Evolutionary conservation across 345 rosid genomes (phyloP).

Genomic region (Acer campestre): DNA sequence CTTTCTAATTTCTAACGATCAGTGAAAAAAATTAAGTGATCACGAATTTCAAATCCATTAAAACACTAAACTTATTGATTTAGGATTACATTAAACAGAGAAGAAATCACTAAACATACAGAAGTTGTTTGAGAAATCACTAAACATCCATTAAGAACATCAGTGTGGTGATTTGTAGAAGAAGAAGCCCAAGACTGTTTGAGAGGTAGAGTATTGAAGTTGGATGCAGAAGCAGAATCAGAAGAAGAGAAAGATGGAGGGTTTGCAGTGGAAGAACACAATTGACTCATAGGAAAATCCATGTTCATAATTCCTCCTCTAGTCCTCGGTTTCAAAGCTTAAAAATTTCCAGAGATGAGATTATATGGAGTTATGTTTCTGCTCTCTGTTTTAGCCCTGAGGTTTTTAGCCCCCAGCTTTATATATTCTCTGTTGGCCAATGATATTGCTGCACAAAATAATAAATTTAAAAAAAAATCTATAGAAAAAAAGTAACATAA

Average conservation of each 20-base stretch:
- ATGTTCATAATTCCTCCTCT: constrained; percentile 32
- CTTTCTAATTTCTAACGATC: too few species aligned
- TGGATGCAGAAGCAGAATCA: constrained; percentile 21
- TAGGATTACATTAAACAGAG: too few species aligned
- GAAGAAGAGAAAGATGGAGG: constrained; percentile 2
- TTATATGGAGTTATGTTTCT: neutral
- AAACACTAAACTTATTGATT: too few species aligned
- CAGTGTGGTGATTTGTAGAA: neutral
- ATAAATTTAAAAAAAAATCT: too few species aligned
- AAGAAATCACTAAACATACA: too few species aligned
- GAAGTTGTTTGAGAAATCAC: too few species aligned
- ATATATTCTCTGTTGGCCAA: neutral
- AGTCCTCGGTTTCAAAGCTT: constrained; percentile 1
- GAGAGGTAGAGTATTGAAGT: constrained; percentile 13
- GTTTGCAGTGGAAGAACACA: constrained; percentile 10
- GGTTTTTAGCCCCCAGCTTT: neutral
- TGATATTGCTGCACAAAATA: neutral
- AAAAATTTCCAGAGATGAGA: neutral
- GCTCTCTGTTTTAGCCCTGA: neutral
- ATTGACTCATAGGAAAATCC: constrained; percentile 20
- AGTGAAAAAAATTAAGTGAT: too few species aligned
- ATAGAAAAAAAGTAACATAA: neutral
- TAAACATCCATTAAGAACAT: too few species aligned
- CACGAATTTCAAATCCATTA: too few species aligned
- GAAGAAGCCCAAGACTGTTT: neutral